Base-by-base conservation (phyloP, 2,329 filamentous ascomycete genomes). In the Aspergillus fumigatiaffinis region DNA sequence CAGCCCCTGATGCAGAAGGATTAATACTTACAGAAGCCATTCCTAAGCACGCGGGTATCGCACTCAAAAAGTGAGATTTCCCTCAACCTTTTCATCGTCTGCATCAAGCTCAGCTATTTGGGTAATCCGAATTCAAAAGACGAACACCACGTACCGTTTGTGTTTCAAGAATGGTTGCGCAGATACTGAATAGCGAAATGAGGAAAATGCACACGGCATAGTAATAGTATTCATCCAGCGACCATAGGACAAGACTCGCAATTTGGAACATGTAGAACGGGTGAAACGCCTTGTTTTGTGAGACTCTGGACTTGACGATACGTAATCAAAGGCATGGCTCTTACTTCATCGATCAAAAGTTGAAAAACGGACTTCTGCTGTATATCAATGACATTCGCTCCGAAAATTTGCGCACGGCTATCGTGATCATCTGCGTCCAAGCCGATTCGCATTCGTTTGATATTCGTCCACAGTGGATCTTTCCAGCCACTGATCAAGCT, bases 191-290 rank as follows among this genome's bases (percentile, higher is more conserved):
- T 48, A 94, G 83, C 0, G 95, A 99, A 74, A 99, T 97, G 59
- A 93, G 71, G 66, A 99, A 96, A 66, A 99, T 99, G 71, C 92
- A 96, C 17, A 87, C 83, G 4, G 94, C 94, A 74, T 99, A 99
- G 77, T 97, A 99, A 72, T 97, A 99, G 73, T 99, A 99, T 67
- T 95, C 83, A 70, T 99, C 94, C 64, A 97, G 71, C 9, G 93
- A 97, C 94, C 94, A 99, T 3, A 99, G 84, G 44, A 96, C 76
- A 63, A 99, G 80, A 79, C 94, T 97, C 50, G 92, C 93, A 67
- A 97, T 88, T 75, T 99, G 94, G 71, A 99, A 99, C 55, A 99
- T 89, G 72, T 99, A 99, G 73, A 99, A 99, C 0, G 94, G 95
- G 71, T 99, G 94, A 68, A 99, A 92, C 21, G 91, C 92, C 84